phyloP scores from a whole-genome alignment of 768 basidiomycete genomes.

The Chlorophyllum brunneum region DNA sequence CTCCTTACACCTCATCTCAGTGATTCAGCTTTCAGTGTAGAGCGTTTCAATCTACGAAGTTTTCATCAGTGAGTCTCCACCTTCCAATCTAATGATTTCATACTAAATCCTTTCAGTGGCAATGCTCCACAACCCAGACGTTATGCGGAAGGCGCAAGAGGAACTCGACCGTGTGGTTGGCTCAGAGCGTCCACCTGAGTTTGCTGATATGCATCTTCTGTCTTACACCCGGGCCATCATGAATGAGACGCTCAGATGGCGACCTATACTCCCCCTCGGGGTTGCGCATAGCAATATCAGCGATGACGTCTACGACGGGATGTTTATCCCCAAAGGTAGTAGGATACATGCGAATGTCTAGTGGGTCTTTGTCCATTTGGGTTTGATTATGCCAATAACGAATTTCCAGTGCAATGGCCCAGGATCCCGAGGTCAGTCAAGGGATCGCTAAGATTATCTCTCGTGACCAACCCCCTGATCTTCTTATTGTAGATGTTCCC shows the following conservation, averaged over 20 bases:
- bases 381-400: not conserved
- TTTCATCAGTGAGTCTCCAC: constrained; percentile 12
- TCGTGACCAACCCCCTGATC: not conserved
- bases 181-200: constrained; percentile 21
- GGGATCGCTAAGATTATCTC: not conserved
- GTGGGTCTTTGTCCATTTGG: constrained; percentile 13
- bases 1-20: not conserved
- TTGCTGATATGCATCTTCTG: constrained; percentile 19
- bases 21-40: not conserved
- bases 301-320: constrained; percentile 34
- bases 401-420: constrained; percentile 20
- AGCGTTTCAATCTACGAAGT: constrained; percentile 7
- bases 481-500: constrained; percentile 19
- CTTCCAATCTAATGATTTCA: not conserved
- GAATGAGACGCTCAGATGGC: constrained; percentile 22
- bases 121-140: constrained; percentile 24
- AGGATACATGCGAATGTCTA: constrained; percentile 22
- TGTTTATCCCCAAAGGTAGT: constrained; percentile 34
- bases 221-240: constrained; percentile 21
- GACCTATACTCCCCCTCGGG: constrained; percentile 23
- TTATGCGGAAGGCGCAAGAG: constrained; percentile 25
- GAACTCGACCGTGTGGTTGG: constrained; percentile 29
- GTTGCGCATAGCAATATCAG: constrained; percentile 30
- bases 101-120: constrained; percentile 17
- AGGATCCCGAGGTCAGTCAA: constrained; percentile 17